Conservation (phyloP, 179 eudicot species). For the Beta corolliflora region DNA sequence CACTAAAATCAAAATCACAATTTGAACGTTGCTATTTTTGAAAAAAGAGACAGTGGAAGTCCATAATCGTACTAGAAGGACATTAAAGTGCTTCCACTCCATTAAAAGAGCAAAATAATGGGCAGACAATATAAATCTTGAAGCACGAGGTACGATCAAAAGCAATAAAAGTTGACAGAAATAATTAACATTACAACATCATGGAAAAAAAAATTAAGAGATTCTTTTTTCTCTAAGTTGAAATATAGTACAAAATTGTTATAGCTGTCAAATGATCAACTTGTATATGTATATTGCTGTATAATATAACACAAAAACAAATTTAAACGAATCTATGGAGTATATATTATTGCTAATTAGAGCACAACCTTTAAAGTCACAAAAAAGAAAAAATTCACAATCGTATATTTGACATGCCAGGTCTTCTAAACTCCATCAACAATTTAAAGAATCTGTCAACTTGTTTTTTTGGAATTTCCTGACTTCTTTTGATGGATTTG, state of each 20-base stretch:
- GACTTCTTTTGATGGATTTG: constrained; percentile 10
- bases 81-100: constrained; percentile 5
- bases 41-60: neutral
- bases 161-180: constrained; percentile 8
- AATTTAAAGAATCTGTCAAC: constrained; percentile 21
- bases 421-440: neutral
- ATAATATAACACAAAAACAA: constrained; percentile 9
- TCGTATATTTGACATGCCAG: constrained; percentile 15
- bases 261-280: constrained; percentile 19
- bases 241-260: constrained; percentile 17
- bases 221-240: neutral
- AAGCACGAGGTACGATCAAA: constrained; percentile 9
- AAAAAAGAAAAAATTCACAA: neutral
- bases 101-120: neutral
- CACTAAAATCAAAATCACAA: neutral
- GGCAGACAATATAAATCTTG: constrained; percentile 14
- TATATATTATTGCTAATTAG: constrained; percentile 12
- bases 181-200: neutral
- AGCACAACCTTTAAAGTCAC: neutral
- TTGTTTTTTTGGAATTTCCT: constrained; percentile 6
- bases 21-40: neutral
- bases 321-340: constrained; percentile 7
- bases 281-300: constrained; percentile 14
- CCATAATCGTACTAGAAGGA: constrained; percentile 1
- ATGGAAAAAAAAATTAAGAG: neutral